Base-by-base conservation (phyloP, 192 early-diverging fungal species). In the Chytriomyces hyalinus region DNA sequence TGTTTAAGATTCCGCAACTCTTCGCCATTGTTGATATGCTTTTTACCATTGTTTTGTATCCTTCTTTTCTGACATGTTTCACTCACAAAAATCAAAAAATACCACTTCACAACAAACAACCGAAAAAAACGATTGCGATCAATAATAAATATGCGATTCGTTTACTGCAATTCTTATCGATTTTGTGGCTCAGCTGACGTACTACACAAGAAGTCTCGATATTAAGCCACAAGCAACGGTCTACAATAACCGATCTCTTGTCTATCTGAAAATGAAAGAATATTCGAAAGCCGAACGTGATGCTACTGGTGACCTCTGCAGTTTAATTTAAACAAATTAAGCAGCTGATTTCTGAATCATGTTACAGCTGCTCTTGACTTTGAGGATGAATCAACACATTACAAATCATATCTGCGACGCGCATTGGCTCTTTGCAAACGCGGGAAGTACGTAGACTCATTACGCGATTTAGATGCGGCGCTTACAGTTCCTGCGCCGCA, bases 361-460 rank as follows among this genome's bases (percentile, higher is more conserved):
- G 6, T 46, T 8, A 76, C 47, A 49, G 67, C 70, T 77, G 43
- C 36, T n/a, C 67, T 20, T 67, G 63, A 3, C 24, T 76, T 36
- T 5, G 48, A 50, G 1, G 67, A 69, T 46, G 20, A 1, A 15
- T 17, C 15, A 4, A 36, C 17, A 9, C n/a, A 43, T 20, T 81
- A 80, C 47, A 81, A 81, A 73, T 67, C 80, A 11, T 49, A 48
- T 46, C 66, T 81, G 20, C 72, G 80, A 46, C 72, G 80, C 22
- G 71, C 76, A n/a, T 22, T 68, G 6, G 67, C 76, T 43, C 76
- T 53, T 36, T 67, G n/a, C 11, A 70, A 76, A 65, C 65, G 67
- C n/a, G 80, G 76, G 45, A 17, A 62, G 8, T 81, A 81, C 43
- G 20, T 77, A 28, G 60, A 43, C 11, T 68, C 80, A 1, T 24